Evolutionary conservation across 208 protist species (phyloP).

Genomic region (Leishmania martiniquensis): DNA sequence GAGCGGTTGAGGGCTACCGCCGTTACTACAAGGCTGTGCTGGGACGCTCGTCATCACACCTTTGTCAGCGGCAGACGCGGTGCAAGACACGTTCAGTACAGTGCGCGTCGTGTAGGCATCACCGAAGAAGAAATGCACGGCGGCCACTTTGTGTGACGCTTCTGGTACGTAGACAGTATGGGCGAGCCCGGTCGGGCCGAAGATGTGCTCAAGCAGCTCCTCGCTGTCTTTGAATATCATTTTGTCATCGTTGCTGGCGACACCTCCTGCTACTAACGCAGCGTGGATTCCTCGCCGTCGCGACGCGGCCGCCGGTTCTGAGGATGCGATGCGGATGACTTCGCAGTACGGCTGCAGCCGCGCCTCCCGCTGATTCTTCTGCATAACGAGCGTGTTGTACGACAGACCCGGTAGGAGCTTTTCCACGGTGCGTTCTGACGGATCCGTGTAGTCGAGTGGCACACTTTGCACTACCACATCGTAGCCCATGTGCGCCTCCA

Average conservation of each 20-base stretch:
- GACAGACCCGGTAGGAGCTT: constrained; percentile 38
- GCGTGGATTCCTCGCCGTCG: background rate
- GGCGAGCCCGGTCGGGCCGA: constrained; percentile 24
- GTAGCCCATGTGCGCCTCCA: constrained; percentile 30
- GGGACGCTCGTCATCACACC: background rate
- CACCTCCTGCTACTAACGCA: background rate
- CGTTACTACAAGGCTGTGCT: background rate
- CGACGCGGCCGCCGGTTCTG: background rate
- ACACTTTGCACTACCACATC: constrained; percentile 23
- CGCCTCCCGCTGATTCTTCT: constrained; percentile 21
- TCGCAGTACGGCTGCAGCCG: constrained; percentile 37
- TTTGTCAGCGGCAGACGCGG: background rate
- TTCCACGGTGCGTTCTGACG: constrained; percentile 38
- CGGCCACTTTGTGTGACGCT: constrained; percentile 37
- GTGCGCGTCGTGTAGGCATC: constrained; percentile 76
- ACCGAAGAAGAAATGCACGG: constrained; percentile 72
- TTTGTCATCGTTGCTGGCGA: constrained; percentile 1
- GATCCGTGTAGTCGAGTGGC: constrained; percentile 53
- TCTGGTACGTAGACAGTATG: constrained; percentile 23
- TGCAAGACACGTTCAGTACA: constrained; percentile 26
- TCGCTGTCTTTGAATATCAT: constrained; percentile 14
- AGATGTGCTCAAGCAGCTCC: constrained; percentile 26
- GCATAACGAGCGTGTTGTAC: constrained; percentile 31
- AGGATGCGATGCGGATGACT: constrained; percentile 8
- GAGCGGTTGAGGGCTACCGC: constrained; percentile 3